Conservation (phyloP, 306 rosid genomes). For the Herpetospermum pedunculosum region DNA sequence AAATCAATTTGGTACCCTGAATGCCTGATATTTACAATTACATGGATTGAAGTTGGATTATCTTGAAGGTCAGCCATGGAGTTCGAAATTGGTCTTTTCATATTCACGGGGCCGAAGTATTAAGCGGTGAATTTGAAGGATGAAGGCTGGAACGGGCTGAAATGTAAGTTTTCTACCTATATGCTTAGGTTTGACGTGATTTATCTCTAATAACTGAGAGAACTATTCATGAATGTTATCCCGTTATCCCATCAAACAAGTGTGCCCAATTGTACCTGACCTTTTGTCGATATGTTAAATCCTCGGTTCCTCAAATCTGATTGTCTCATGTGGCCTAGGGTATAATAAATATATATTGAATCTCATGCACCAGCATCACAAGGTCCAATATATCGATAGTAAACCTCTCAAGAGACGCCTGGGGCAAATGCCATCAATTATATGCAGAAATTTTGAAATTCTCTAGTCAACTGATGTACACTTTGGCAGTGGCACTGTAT, state of each 20-base stretch:
- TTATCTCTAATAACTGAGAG: not conserved
- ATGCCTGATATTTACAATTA: not conserved
- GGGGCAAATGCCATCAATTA: not conserved
- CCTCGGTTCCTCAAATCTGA: not conserved
- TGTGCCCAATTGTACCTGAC: not conserved
- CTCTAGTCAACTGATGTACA: not conserved
- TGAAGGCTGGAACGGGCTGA: slow-evolving; percentile 11
- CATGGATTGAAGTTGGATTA: not conserved
- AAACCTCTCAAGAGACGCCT: not conserved
- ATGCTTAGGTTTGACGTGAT: not conserved
- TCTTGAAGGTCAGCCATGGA: slow-evolving; percentile 6
- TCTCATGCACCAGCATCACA: not conserved
- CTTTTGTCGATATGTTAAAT: not conserved
- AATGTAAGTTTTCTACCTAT: slow-evolving; percentile 3
- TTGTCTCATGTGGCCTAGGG: not conserved
- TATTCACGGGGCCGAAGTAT: not conserved
- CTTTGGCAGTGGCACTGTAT: not conserved
- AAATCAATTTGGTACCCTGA: not conserved
- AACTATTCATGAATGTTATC: not conserved
- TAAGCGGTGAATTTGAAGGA: not conserved
- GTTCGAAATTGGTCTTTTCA: not conserved
- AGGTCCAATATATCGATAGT: not conserved
- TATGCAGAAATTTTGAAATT: not conserved
- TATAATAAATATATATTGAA: not conserved
- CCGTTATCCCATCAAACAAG: not conserved